These are phyloP conservation scores for Areca catechu DNA, from an alignment of 176 grass and related monocot genomes.

Conservation along the genomic window DNA sequence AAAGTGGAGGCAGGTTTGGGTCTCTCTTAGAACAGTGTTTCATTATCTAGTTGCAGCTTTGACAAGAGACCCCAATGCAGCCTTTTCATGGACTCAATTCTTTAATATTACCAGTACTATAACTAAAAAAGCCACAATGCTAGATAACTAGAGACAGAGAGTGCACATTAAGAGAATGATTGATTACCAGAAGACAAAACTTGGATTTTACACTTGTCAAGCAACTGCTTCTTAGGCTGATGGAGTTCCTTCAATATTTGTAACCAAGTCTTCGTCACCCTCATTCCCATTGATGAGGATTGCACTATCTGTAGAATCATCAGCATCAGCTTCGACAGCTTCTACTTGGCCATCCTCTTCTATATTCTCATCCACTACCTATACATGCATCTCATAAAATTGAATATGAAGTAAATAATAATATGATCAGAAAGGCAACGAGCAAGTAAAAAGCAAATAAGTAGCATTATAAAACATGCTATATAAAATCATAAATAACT, in stretches of 20 bases:
- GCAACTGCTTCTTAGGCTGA: conserved; percentile 12
- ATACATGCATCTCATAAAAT: background rate
- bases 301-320: conserved; percentile 48
- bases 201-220: conserved; percentile 16
- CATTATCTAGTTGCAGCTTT: too few species aligned
- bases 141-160: too few species aligned
- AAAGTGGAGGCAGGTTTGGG: too few species aligned
- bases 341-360: conserved; percentile 50
- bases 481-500: too few species aligned
- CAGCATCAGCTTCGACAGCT: conserved; percentile 50
- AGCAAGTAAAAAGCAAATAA: too few species aligned
- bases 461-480: too few species aligned
- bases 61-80: too few species aligned
- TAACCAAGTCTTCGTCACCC: conserved; percentile 72
- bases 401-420: background rate
- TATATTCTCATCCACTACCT: conserved; percentile 35
- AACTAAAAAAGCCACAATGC: too few species aligned
- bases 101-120: too few species aligned
- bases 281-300: conserved; percentile 86
- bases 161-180: background rate
- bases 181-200: conserved; percentile 19
- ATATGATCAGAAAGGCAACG: background rate
- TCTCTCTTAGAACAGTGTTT: too few species aligned
- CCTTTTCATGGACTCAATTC: too few species aligned
- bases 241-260: conserved; percentile 30